These are phyloP conservation scores for Ophiostoma novo-ulmi DNA, from an alignment of 2,329 filamentous ascomycete genomes.

Conservation along the genomic window DNA sequence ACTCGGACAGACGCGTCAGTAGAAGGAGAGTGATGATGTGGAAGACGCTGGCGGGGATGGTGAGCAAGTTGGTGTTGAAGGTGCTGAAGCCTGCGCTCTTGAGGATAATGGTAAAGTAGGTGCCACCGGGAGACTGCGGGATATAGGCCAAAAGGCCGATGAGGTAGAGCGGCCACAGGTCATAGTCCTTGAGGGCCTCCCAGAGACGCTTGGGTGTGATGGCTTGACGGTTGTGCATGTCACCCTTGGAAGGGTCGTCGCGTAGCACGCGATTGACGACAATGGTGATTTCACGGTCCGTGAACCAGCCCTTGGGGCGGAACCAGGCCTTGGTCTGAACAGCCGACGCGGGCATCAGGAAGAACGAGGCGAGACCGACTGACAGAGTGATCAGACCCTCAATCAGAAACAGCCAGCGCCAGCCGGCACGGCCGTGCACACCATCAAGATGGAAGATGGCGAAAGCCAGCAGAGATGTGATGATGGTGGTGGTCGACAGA, in stretches of 20 bases:
- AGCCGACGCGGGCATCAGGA: conserved; percentile 43
- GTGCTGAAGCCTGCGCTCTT: conserved; percentile 24
- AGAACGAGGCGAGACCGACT: conserved; percentile 42
- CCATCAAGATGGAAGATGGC: conserved; percentile 36
- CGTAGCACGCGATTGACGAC: conserved; percentile 53
- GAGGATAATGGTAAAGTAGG: conserved; percentile 26
- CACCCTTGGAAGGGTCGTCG: conserved; percentile 54
- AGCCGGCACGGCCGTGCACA: conserved; percentile 36
- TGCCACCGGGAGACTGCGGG: conserved; percentile 17
- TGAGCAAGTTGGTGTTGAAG: conserved; percentile 27
- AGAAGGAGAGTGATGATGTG: conserved; percentile 49
- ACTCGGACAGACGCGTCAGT: conserved; percentile 48
- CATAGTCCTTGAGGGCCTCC: conserved; percentile 24
- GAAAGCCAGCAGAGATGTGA: conserved; percentile 35
- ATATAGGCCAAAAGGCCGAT: conserved; percentile 24
- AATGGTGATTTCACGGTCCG: conserved; percentile 51
- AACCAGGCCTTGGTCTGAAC: conserved; percentile 37
- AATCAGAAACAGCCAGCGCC: conserved; percentile 48
- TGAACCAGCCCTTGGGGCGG: conserved; percentile 52
- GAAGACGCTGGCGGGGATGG: conserved; percentile 35
- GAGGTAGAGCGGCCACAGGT: conserved; percentile 28
- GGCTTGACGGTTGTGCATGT: conserved; percentile 55
- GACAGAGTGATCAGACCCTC: conserved; percentile 46
- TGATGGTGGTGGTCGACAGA: conserved; percentile 32
- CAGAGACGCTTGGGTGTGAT: conserved; percentile 39